phyloP scores from a whole-genome alignment of 139 green algal species.

The Limnomonas spitsbergensis region DNA sequence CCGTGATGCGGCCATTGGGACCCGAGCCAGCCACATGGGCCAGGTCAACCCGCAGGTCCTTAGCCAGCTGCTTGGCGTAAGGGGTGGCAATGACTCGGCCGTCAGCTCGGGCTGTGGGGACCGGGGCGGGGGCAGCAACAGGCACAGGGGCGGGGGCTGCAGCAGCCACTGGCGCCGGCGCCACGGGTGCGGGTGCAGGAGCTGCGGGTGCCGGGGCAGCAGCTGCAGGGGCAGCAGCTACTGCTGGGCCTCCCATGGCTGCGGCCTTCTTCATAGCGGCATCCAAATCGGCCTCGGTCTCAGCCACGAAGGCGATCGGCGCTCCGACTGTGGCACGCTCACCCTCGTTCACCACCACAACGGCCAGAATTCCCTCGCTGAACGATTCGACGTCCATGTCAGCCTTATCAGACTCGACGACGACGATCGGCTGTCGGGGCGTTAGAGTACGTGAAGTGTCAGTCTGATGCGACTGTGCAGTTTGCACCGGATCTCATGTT shows the following conservation, averaged over 20 bases:
- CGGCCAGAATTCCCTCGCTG: conserved; percentile 81
- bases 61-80: conserved; percentile 98
- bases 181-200: not conserved
- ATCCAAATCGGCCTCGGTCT: conserved; percentile 91
- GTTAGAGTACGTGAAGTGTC: not conserved
- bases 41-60: conserved; percentile 75
- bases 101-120: conserved; percentile 56
- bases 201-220: not conserved
- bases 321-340: conserved; percentile 85
- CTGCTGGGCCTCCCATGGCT: conserved; percentile 30
- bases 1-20: conserved; percentile 91
- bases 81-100: conserved; percentile 91
- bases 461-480: conserved; percentile 49
- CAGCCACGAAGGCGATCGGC: conserved; percentile 92
- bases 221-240: conserved; percentile 5
- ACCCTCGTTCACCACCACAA: conserved; percentile 80
- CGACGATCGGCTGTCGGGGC: conserved; percentile 82
- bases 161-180: conserved; percentile 18
- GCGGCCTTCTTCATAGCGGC: conserved; percentile 86
- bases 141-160: conserved; percentile 48
- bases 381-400: conserved; percentile 99
- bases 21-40: conserved; percentile 75
- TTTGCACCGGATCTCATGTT: conserved; percentile 38
- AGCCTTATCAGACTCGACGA: conserved; percentile 98
- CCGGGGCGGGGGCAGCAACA: conserved; percentile 43